Conservation (phyloP, 192 early-diverging fungal genomes). For the Entomortierella beljakovae region DNA sequence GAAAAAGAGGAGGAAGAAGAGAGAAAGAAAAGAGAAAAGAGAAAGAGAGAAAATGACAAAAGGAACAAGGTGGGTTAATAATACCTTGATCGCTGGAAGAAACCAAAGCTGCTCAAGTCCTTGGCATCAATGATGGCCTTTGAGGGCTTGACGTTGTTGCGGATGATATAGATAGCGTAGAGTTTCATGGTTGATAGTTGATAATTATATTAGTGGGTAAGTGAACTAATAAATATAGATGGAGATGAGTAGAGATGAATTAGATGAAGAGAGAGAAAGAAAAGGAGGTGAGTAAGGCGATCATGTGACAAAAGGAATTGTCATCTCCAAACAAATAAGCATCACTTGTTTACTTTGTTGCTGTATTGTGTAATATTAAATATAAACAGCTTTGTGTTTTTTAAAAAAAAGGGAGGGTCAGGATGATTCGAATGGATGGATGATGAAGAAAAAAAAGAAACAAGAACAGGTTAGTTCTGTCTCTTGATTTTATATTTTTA, state of each 20-base stretch:
- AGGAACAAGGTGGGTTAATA: slow-evolving; percentile 5
- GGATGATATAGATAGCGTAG: slow-evolving; percentile 60
- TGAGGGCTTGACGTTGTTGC: slow-evolving; percentile 57
- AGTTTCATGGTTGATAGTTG: slow-evolving; percentile 66
- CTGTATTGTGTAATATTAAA: too few species aligned
- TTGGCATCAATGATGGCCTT: slow-evolving; percentile 70
- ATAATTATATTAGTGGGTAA: neutral
- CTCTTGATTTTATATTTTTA: neutral
- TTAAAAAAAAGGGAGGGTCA: too few species aligned
- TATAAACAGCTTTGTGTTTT: too few species aligned
- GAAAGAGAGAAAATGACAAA: neutral
- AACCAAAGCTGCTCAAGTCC: slow-evolving; percentile 85
- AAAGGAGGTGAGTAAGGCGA: too few species aligned
- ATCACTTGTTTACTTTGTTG: too few species aligned
- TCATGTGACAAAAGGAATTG: neutral
- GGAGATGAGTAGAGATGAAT: neutral
- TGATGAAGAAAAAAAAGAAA: neutral
- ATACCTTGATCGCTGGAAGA: slow-evolving; percentile 87
- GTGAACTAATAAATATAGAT: neutral
- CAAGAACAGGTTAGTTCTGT: neutral
- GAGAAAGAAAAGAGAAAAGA: neutral
- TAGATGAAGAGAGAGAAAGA: neutral
- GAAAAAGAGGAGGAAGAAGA: neutral
- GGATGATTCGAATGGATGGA: too few species aligned
- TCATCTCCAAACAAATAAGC: too few species aligned